Percentiles rank a stretch among this genome's conserved stretches.
phyloP scores from a whole-genome alignment of 768 basidiomycete species.

The Lanmaoa pseudosensibilis region DNA sequence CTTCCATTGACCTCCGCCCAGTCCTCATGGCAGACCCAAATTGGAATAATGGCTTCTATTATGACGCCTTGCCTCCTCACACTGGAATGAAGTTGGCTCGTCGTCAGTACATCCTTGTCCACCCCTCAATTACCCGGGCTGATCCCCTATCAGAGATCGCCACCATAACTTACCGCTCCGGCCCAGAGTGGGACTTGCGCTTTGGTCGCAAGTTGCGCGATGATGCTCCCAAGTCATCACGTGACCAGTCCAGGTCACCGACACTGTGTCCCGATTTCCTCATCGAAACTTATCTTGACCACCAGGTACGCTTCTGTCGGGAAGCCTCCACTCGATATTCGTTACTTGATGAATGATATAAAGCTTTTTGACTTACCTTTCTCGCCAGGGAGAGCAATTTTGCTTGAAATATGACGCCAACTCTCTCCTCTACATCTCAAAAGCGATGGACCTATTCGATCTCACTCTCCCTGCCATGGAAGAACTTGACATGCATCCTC shows the following conservation, averaged over 20 bases:
- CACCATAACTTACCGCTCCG: conserved; percentile 97
- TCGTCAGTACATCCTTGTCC: conserved; percentile 54
- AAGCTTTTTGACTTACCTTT: conserved; percentile 3
- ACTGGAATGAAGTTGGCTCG: conserved; percentile 98
- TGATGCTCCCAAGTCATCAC: conserved; percentile 11
- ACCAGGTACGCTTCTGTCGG: conserved; percentile 50
- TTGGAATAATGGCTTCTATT: conserved; percentile 99
- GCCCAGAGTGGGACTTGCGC: conserved; percentile 98
- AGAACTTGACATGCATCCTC: conserved; percentile 56
- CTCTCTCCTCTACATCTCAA: conserved; percentile 97
- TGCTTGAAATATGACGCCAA: conserved; percentile 99
- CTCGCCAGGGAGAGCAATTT: conserved; percentile 83
- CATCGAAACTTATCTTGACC: conserved; percentile 98
- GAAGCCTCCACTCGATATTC: neutral
- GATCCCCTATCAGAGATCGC: conserved; percentile 74
- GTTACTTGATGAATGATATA: neutral
- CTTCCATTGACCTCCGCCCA: conserved; percentile 32
- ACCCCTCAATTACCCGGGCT: neutral
- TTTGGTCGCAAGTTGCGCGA: conserved; percentile 78
- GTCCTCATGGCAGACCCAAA: conserved; percentile 99
- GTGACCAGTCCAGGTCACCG: conserved; percentile 44
- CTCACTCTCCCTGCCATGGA: conserved; percentile 78
- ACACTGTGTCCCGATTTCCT: conserved; percentile 95
- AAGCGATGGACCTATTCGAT: conserved; percentile 99
- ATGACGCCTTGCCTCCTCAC: conserved; percentile 92